phyloP scores from a whole-genome alignment of 2,329 filamentous ascomycete species.

The Zasmidium citrigriseum region DNA sequence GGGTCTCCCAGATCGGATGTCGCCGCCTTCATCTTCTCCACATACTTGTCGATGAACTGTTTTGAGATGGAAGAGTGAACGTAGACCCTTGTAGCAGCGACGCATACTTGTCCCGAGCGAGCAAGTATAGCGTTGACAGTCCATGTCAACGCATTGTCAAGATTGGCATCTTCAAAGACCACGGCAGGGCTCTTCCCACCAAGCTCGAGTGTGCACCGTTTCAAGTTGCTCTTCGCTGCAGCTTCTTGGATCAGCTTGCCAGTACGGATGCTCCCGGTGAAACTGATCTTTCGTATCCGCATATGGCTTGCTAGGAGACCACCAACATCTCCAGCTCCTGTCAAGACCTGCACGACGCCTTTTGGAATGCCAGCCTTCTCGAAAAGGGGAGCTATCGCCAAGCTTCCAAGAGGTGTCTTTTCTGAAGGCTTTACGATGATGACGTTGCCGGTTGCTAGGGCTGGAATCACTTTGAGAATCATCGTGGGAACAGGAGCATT shows the following conservation, averaged over 20 bases:
- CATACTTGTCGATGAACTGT: slow-evolving; percentile 40
- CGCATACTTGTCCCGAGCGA: slow-evolving; percentile 57
- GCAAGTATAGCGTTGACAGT: slow-evolving; percentile 47
- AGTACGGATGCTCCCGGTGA: slow-evolving; percentile 61
- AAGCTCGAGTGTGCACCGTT: slow-evolving; percentile 62
- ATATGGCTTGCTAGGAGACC: slow-evolving; percentile 60
- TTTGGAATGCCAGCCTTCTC: slow-evolving; percentile 59
- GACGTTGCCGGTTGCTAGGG: slow-evolving; percentile 51
- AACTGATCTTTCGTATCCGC: slow-evolving; percentile 61
- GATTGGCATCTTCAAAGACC: slow-evolving; percentile 58
- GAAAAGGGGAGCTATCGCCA: slow-evolving; percentile 59
- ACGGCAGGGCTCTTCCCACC: slow-evolving; percentile 63
- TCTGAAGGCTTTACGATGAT: slow-evolving; percentile 43
- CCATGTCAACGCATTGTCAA: slow-evolving; percentile 39
- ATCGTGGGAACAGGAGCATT: slow-evolving; percentile 56
- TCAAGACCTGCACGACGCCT: slow-evolving; percentile 61
- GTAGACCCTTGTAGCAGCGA: slow-evolving; percentile 56
- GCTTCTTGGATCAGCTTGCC: slow-evolving; percentile 62
- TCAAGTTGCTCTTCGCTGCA: slow-evolving; percentile 55
- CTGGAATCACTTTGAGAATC: slow-evolving; percentile 57
- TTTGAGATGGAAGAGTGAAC: slow-evolving; percentile 56
- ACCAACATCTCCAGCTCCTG: slow-evolving; percentile 61
- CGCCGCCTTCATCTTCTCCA: slow-evolving; percentile 45
- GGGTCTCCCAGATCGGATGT: slow-evolving; percentile 41
- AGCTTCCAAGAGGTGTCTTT: slow-evolving; percentile 57